phyloP scores from a whole-genome alignment of 2,329 filamentous ascomycete species.

The Pezicula carpinea region DNA sequence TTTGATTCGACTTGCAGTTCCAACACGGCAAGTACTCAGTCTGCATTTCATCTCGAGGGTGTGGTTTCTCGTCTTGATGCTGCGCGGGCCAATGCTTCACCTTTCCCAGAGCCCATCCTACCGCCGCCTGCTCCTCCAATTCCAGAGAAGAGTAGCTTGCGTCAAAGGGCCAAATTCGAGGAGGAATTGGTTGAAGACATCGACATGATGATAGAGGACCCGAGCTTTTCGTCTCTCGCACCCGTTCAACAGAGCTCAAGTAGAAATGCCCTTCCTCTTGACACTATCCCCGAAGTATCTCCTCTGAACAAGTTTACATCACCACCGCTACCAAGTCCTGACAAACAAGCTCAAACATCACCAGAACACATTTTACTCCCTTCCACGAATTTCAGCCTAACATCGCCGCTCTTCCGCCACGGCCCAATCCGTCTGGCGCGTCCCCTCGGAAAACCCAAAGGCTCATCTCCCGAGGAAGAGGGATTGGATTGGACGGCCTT shows the following conservation, averaged over 20 bases:
- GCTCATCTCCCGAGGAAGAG: constrained; percentile 33
- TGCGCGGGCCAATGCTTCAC: constrained; percentile 10
- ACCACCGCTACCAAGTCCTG: not conserved
- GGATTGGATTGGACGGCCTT: constrained; percentile 60
- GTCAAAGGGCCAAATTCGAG: not conserved
- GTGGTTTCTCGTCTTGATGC: constrained; percentile 39
- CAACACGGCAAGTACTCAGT: constrained; percentile 35
- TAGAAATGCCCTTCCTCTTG: constrained; percentile 24
- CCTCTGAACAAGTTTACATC: constrained; percentile 8
- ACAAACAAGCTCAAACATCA: not conserved
- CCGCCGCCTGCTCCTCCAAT: constrained; percentile 10
- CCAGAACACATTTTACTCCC: constrained; percentile 31
- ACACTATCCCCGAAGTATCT: constrained; percentile 39
- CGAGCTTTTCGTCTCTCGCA: constrained; percentile 28
- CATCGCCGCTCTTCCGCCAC: constrained; percentile 46
- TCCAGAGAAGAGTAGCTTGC: not conserved
- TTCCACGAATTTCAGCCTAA: constrained; percentile 43
- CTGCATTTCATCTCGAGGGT: constrained; percentile 46
- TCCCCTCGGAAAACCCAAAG: constrained; percentile 33
- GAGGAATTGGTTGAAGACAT: not conserved
- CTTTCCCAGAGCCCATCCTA: constrained; percentile 10
- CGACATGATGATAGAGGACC: constrained; percentile 16
- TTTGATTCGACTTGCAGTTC: constrained; percentile 12
- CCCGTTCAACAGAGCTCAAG: constrained; percentile 20
- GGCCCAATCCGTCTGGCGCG: constrained; percentile 50